Conservation (phyloP, 352 stramenopile species). For the Phytophthora hybrid region DNA sequence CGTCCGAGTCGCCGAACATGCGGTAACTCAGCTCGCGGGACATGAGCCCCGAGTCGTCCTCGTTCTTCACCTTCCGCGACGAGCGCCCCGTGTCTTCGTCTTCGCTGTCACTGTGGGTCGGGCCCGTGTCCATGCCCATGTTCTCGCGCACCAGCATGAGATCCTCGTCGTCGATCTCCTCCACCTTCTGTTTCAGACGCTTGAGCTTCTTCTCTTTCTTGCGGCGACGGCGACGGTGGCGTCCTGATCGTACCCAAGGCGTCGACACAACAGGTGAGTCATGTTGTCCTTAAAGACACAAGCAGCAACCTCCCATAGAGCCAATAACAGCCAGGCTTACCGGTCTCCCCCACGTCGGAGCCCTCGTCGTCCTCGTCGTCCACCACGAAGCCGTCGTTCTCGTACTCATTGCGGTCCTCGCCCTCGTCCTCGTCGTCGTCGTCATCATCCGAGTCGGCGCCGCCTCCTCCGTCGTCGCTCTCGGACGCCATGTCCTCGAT, state of each 20-base stretch:
- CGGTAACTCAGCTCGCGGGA: slow-evolving; percentile 87
- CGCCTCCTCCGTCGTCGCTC: slow-evolving; percentile 76
- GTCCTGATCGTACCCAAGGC: slow-evolving; percentile 40
- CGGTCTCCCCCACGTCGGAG: slow-evolving; percentile 72
- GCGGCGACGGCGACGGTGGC: slow-evolving; percentile 71
- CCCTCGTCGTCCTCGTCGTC: slow-evolving; percentile 82
- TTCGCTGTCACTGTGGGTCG: slow-evolving; percentile 77
- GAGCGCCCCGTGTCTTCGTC: slow-evolving; percentile 77
- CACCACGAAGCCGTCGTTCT: slow-evolving; percentile 91
- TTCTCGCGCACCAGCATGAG: slow-evolving; percentile 91
- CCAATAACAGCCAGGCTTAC: slow-evolving; percentile 41
- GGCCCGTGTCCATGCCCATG: slow-evolving; percentile 86
- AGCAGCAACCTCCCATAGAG: background rate
- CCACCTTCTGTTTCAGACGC: slow-evolving; percentile 87
- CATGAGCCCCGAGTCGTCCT: slow-evolving; percentile 83
- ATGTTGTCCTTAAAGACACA: background rate
- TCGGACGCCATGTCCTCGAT: slow-evolving; percentile 92
- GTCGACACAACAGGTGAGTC: slow-evolving; percentile 14
- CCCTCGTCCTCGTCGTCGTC: slow-evolving; percentile 87
- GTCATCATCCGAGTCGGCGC: slow-evolving; percentile 67
- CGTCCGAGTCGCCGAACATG: slow-evolving; percentile 91
- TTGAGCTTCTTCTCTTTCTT: slow-evolving; percentile 92
- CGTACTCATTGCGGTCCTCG: slow-evolving; percentile 90
- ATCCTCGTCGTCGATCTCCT: slow-evolving; percentile 91
- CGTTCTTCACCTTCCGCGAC: slow-evolving; percentile 77